Evolutionary conservation across 768 basidiomycete species (phyloP).

Genomic region (Favolaschia claudopus): DNA sequence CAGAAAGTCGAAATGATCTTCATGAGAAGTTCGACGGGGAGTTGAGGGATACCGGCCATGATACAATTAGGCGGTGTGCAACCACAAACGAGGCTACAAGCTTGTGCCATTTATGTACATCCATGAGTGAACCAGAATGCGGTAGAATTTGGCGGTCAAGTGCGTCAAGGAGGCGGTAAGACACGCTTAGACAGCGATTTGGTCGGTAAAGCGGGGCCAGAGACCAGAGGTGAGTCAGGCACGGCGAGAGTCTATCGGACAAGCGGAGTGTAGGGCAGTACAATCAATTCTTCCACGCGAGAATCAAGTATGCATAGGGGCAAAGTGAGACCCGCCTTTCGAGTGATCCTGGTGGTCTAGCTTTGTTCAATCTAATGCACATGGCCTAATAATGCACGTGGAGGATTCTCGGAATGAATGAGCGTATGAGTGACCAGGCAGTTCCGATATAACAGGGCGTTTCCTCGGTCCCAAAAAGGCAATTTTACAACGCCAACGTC

Average conservation of each 20-base stretch:
- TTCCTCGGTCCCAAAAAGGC: too few relatives aligned
- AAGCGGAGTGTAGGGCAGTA: not conserved
- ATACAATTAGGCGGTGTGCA: not conserved
- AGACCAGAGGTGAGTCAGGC: slow-evolving; percentile 2
- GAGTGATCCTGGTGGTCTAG: too few relatives aligned
- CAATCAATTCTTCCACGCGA: too few relatives aligned
- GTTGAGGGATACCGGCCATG: slow-evolving; percentile 4
- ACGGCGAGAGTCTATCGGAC: slow-evolving; percentile 14
- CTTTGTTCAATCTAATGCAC: too few relatives aligned
- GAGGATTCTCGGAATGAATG: too few relatives aligned
- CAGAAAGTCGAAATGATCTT: slow-evolving; percentile 23
- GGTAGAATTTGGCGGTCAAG: not conserved
- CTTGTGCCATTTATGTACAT: not conserved
- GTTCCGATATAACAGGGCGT: too few relatives aligned
- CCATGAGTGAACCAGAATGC: not conserved
- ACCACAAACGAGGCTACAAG: not conserved
- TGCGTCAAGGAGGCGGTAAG: not conserved
- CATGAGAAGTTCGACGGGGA: slow-evolving; percentile 30
- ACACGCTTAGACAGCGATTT: slow-evolving; percentile 19
- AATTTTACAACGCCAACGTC: too few relatives aligned
- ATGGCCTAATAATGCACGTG: too few relatives aligned
- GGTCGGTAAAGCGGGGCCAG: slow-evolving; percentile 16
- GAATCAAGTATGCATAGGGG: too few relatives aligned
- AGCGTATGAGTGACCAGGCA: too few relatives aligned
- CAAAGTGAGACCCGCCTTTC: too few relatives aligned